Base-by-base conservation (phyloP, 331 rosid species). In the Quercus lobata region DNA sequence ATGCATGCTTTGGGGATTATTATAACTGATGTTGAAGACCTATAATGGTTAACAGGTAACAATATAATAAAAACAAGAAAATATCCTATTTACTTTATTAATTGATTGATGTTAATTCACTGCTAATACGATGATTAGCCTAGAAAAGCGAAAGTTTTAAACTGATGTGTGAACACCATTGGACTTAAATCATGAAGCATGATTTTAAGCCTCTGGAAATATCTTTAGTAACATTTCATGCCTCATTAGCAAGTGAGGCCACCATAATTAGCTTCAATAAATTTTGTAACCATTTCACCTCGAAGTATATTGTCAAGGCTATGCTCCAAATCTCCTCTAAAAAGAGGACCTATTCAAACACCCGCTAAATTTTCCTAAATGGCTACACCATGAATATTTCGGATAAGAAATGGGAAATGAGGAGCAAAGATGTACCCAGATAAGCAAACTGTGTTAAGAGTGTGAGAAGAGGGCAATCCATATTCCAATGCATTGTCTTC, bases 391-490 rank as follows among this genome's bases (percentile, higher is more conserved):
- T 65, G 34, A 72, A 53, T 71, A 78, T 66, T 63, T 44, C 5
- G 10, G 12, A 69, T 29, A 44, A 19, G 37, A 76, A 63, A 77
- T 62, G 75, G 76, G 17, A 83, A 78, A 57, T 4, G 63, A 79
- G 77, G 68, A 62, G 58, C 24, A 84, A 22, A 62, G 68, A 76
- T 34, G 57, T 90, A 96, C 99, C 99, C 99, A 65, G 97, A 88
- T 80, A 96, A 88, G 88, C 99, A 93, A 82, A 92, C 91, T 70
- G 99, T 96, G 81, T 96, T 96, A 62, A 96, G 92, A 29, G 98
- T 88, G 82, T 96, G 99, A 80, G 99, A 96, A 79, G 99, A 96
- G 61, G 99, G 99, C 76, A 96, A 78, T 79, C 99, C 99, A 86
- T 93, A 93, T 86, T 96, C 99, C 86, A 89, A 80, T 0, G 99